Evolutionary conservation across 2,329 filamentous ascomycete genomes (phyloP), one percentile per base, ranked within the genome.

Genomic region (Sporothrix dimorphospora): DNA sequence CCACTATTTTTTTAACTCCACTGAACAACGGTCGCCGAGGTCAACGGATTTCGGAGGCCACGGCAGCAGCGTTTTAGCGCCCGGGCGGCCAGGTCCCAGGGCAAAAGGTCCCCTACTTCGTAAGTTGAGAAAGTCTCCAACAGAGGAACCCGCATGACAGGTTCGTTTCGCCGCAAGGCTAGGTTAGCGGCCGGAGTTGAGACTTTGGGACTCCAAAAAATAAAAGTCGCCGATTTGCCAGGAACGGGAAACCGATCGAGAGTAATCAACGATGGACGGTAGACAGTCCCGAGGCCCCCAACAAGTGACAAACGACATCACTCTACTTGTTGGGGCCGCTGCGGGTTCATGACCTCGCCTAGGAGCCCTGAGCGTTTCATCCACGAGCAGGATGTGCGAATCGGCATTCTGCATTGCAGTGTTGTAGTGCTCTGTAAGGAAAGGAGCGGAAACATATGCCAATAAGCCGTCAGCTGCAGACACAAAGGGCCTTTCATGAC

Each of bases 241-340:
- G 12, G 27, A 57, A n/a, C 19, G 27, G 53, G 19, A 34, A 19
- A 3, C 53, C 27, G 12, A 30, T 27, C 27, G 34, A 61, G 16
- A 61, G n/a, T 47, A 65, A 65, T 65, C 40, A 65, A 65, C 5
- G 30, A 27, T 27, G 47, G 11, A 16, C 40, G 38, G 11, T 30
- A 12, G 38, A 47, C 61, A 30, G 12, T 47, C 61, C 61, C 61
- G 61, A 65, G 61, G 61, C 42, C 61, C 57, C 61, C 61, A 65
- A 65, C 61, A 65, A 65, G 24, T 40, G 34, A 7, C 8, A 19
- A 57, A 34, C 53, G 53, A 6, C 30, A n/a, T n/a, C n/a, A 34
- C 30, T 34, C 30, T 34, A 34, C 30, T 45, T 45, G 42, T 45
- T 45, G 42, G 42, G 42, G 42, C 42, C 42, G 3, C 30, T 34